These are phyloP conservation scores for Hibiscus tridactylites DNA, from an alignment of 345 rosid species.

Conservation along the genomic window DNA sequence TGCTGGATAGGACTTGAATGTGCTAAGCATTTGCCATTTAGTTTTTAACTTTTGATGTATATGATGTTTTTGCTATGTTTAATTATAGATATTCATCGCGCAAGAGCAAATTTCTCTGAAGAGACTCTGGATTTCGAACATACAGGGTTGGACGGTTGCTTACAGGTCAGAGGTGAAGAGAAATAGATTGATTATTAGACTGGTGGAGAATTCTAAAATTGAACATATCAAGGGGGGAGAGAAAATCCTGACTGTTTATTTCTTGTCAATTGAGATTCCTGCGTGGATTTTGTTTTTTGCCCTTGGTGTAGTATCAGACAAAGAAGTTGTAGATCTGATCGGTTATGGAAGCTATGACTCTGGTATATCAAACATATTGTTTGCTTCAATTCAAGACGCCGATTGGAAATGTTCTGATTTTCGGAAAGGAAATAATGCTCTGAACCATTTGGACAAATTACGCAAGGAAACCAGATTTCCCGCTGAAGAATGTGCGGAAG, in stretches of 20 bases:
- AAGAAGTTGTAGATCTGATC: slow-evolving; percentile 55
- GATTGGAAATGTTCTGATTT: slow-evolving; percentile 48
- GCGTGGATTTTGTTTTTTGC: slow-evolving; percentile 80
- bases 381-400: slow-evolving; percentile 63
- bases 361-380: slow-evolving; percentile 41
- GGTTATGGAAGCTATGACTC: slow-evolving; percentile 45
- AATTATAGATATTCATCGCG: slow-evolving; percentile 65
- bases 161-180: slow-evolving; percentile 63
- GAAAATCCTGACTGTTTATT: slow-evolving; percentile 58
- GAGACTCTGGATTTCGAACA: slow-evolving; percentile 69
- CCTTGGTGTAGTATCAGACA: slow-evolving; percentile 71
- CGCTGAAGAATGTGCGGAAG: slow-evolving; percentile 49
- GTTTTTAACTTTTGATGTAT: background rate
- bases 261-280: slow-evolving; percentile 73
- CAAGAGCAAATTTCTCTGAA: slow-evolving; percentile 77
- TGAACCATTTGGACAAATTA: slow-evolving; percentile 26
- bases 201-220: slow-evolving; percentile 34
- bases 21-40: background rate
- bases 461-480: slow-evolving; percentile 57
- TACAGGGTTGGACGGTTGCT: slow-evolving; percentile 58
- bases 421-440: slow-evolving; percentile 39
- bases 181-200: slow-evolving; percentile 48
- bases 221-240: slow-evolving; percentile 53
- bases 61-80: slow-evolving; percentile 12
- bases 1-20: background rate